Conservation (phyloP, 164 flowering plant species). For the Vitis labrusca region DNA sequence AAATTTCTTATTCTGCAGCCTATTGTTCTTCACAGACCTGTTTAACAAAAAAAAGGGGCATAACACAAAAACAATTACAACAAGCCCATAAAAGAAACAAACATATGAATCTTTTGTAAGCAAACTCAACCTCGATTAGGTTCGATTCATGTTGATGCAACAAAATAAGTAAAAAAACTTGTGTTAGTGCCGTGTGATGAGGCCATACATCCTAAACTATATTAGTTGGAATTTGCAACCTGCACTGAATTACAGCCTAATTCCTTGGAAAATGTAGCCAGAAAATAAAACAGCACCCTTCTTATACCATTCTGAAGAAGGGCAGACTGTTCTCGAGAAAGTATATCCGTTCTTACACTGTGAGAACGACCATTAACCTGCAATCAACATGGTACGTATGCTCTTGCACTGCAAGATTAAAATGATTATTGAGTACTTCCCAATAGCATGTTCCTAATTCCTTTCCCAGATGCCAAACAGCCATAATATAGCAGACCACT, state of each 20-base stretch:
- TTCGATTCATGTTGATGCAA: neutral
- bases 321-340: neutral
- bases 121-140: neutral
- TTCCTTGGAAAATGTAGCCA: neutral
- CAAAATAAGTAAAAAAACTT: neutral
- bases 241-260: neutral
- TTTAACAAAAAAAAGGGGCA: neutral
- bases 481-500: neutral
- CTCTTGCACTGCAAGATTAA: too few species aligned
- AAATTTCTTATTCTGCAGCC: neutral
- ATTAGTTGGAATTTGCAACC: neutral
- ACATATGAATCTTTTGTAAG: neutral
- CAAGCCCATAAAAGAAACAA: neutral
- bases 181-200: neutral
- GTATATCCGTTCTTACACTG: too few species aligned
- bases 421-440: neutral
- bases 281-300: neutral
- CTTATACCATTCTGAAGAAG: neutral
- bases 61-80: neutral
- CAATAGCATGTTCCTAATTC: too few species aligned
- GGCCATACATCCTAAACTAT: neutral
- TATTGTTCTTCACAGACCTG: conserved; percentile 14
- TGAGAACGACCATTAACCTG: too few species aligned
- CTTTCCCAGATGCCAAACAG: neutral
- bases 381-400: too few species aligned